phyloP scores from a whole-genome alignment of 2,329 filamentous ascomycete species.

The Colletotrichum higginsianum region DNA sequence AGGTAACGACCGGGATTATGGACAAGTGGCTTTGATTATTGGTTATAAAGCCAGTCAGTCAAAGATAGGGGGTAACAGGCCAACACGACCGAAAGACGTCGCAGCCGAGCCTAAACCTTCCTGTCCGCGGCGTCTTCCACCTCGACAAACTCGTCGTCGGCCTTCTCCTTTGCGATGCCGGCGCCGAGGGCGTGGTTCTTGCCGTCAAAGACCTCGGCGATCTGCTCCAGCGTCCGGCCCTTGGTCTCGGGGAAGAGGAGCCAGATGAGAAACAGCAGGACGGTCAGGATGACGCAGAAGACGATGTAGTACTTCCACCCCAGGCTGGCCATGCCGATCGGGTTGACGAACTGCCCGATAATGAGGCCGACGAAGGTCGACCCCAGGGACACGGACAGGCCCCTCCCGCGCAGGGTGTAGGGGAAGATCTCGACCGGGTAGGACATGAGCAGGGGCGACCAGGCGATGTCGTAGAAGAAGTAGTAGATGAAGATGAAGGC shows the following conservation, averaged over 20 bases:
- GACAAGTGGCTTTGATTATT: too few relatives aligned
- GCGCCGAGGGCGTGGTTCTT: conserved; percentile 26
- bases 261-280: conserved; percentile 44
- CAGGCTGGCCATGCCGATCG: conserved; percentile 56
- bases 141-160: conserved; percentile 28
- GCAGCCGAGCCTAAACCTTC: conserved; percentile 3
- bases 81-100: too few relatives aligned
- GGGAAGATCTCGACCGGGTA: conserved; percentile 44
- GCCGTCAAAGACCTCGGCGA: conserved; percentile 43
- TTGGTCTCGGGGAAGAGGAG: conserved; percentile 50
- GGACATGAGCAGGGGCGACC: conserved; percentile 38
- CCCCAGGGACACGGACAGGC: conserved; percentile 38
- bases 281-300: conserved; percentile 43
- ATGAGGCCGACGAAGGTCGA: conserved; percentile 49
- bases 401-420: conserved; percentile 43
- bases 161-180: background rate
- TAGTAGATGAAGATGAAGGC: conserved; percentile 43
- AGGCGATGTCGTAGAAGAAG: conserved; percentile 43
- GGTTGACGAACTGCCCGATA: conserved; percentile 58
- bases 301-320: conserved; percentile 46
- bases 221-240: conserved; percentile 44
- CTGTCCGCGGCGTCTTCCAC: conserved; percentile 22
- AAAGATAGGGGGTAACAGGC: too few relatives aligned
- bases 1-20: too few relatives aligned
- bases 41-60: too few relatives aligned